Conservation (phyloP, 2,329 filamentous ascomycete species). For the Pezicula carpinea region DNA sequence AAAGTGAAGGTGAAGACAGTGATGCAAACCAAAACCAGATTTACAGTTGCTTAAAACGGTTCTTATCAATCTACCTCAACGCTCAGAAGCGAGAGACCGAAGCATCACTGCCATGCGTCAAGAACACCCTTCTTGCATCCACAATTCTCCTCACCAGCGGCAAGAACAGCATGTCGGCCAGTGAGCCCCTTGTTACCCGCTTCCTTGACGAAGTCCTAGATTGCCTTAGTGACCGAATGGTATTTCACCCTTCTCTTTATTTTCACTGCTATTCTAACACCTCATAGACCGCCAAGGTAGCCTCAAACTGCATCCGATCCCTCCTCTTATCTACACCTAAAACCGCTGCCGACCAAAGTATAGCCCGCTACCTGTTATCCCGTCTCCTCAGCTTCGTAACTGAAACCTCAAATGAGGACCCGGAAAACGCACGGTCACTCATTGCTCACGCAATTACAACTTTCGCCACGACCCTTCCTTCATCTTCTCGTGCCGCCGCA, state of each 20-base stretch:
- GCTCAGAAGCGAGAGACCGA: conserved; percentile 71
- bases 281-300: conserved; percentile 73
- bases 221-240: conserved; percentile 74
- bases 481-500: conserved; percentile 49
- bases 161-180: conserved; percentile 65
- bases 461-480: conserved; percentile 53
- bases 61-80: conserved; percentile 73
- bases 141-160: conserved; percentile 86
- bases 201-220: conserved; percentile 81
- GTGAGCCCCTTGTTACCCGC: conserved; percentile 68
- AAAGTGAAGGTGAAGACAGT: conserved; percentile 33
- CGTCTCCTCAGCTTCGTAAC: conserved; percentile 72
- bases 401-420: conserved; percentile 67
- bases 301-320: conserved; percentile 83
- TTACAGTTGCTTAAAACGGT: conserved; percentile 75
- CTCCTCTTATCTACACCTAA: conserved; percentile 65
- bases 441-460: conserved; percentile 71
- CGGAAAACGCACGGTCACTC: conserved; percentile 67
- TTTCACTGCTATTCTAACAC: conserved; percentile 10
- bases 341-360: conserved; percentile 63
- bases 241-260: conserved; percentile 28
- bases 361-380: conserved; percentile 71
- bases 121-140: conserved; percentile 83
- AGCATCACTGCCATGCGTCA: conserved; percentile 80
- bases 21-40: conserved; percentile 49